Base-by-base conservation (phyloP, 352 stramenopile genomes). In the Elongisporangium prolatum region DNA sequence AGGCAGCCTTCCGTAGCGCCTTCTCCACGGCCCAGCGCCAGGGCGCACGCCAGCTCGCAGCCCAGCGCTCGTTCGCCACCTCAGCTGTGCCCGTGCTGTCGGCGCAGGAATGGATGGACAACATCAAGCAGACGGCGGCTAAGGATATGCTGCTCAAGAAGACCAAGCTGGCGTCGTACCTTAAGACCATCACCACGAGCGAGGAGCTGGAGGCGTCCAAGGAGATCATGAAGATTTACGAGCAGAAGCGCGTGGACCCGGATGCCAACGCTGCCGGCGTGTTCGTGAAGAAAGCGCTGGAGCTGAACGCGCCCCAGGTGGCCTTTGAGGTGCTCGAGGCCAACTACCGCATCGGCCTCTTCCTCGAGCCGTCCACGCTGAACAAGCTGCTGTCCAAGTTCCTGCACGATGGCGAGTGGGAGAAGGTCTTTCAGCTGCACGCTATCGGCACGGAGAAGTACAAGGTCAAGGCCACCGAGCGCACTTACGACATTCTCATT, bases 171-270 rank as follows among this genome's bases (percentile, higher is more conserved):
- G 76, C 80, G 60, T 90, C 79, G 52, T 93, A 88, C 75, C 75
- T 93, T 54, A 89, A 91, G 69, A 84, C 79, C 20, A 81, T 93
- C 54, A 91, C 77, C 28, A 93, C 79, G 5, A 89, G 74, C 55
- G 83, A 93, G 66, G 69, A 93, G 69, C 69, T 93, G 50, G 77
- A 88, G 67, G 79, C 77, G 1, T 84, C 73, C 22, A 91, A 91
- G 69, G 80, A 90, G 68, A 91, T 93, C 63, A 91, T 93, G 83
- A 87, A 89, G 66, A 91, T 93, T 59, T 93, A 93, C 64, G 83
- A 93, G 72, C 68, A 87, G 65, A 93, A 93, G 71, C 80, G 83
- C 48, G 79, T 93, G 59, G 83, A 93, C 61, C 83, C 81, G 59
- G 81, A 91, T 54, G 66, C 80, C 47, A 89, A 84, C 57, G 83